phyloP scores from a whole-genome alignment of 2,329 filamentous ascomycete species.

The Aspergillus fumigatiaffinis region DNA sequence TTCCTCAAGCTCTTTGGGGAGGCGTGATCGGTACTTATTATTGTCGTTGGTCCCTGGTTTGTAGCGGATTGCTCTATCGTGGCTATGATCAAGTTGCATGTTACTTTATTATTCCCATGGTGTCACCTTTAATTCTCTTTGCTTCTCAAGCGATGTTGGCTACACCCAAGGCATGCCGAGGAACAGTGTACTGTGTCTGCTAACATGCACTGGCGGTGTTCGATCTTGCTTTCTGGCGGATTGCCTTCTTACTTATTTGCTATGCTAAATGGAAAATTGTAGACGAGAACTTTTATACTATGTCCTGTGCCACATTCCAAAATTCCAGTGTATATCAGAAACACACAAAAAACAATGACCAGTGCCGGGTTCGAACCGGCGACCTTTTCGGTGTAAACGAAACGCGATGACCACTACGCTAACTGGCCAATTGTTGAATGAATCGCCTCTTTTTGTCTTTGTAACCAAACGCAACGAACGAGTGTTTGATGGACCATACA shows the following conservation, averaged over 20 bases:
- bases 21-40: constrained; percentile 12
- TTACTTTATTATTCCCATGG: constrained; percentile 10
- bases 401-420: no score
- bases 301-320: not conserved
- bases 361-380: no score
- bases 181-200: not conserved
- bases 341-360: no score
- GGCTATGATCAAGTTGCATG: constrained; percentile 9
- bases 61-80: constrained; percentile 12
- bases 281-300: not conserved
- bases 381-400: no score
- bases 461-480: no score
- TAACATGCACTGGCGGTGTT: not conserved
- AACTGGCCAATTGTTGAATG: no score
- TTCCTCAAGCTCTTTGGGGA: constrained; percentile 8
- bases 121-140: constrained; percentile 3
- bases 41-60: constrained; percentile 6
- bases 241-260: constrained; percentile 19
- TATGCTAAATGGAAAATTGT: constrained; percentile 5
- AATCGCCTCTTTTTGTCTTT: no score
- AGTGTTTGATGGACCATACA: no score
- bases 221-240: not conserved
- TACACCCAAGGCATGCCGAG: not conserved
- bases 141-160: not conserved
- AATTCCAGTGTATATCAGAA: not conserved